Percentiles rank a stretch among this genome's conserved stretches.
These are phyloP conservation scores for Didymella keratinophila DNA, from an alignment of 2,329 filamentous ascomycete species.

Conservation along the genomic window DNA sequence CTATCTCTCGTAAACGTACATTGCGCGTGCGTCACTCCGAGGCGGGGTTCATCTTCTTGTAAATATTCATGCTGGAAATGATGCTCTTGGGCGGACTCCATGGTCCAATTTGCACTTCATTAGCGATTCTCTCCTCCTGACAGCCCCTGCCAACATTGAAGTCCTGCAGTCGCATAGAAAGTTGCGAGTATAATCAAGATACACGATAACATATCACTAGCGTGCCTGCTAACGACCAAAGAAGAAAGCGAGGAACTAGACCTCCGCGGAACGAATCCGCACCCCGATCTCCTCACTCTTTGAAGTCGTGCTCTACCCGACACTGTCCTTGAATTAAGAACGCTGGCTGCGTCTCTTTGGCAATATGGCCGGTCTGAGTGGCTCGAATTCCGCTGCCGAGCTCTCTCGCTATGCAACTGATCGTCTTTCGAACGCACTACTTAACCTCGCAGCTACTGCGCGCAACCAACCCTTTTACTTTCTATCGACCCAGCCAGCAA, in stretches of 20 bases:
- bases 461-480: neutral
- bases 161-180: neutral
- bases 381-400: no score
- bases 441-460: neutral
- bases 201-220: neutral
- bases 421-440: neutral
- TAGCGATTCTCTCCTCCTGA: neutral
- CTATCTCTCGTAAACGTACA: neutral
- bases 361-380: neutral
- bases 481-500: neutral
- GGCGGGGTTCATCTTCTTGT: constrained; percentile 6
- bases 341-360: neutral
- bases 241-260: neutral
- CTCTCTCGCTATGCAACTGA: neutral
- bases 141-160: neutral
- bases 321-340: neutral
- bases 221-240: neutral
- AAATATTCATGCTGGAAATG: constrained; percentile 16
- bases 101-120: neutral
- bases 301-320: neutral
- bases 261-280: constrained; percentile 1
- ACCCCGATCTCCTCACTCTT: neutral
- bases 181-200: neutral
- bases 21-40: neutral
- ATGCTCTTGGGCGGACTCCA: constrained; percentile 46